phyloP scores from a whole-genome alignment of 805 yeast genomes.

The Candida awuae region DNA sequence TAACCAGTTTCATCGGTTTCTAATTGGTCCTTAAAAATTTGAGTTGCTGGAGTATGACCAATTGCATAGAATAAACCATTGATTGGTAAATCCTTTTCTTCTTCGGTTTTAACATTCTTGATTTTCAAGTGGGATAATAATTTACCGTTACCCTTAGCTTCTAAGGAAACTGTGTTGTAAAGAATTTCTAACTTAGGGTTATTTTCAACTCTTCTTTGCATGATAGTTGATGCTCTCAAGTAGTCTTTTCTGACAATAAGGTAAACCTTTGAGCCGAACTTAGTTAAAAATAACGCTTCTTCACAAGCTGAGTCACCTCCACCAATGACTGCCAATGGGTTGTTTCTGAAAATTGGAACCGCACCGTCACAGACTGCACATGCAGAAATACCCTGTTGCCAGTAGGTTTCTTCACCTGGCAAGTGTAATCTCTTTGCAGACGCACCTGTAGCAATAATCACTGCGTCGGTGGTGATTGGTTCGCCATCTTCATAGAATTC shows the following conservation, averaged over 20 bases:
- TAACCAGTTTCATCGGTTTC: constrained; percentile 86
- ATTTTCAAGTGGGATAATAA: constrained; percentile 57
- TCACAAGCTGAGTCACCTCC: constrained; percentile 99
- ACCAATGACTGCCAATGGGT: constrained; percentile 95
- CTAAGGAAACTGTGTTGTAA: constrained; percentile 76
- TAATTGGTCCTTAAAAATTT: constrained; percentile 66
- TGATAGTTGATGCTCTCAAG: constrained; percentile 90
- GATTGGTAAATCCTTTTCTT: constrained; percentile 60
- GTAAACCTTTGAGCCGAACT: constrained; percentile 94
- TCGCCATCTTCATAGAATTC: constrained; percentile 90
- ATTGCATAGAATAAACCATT: constrained; percentile 96
- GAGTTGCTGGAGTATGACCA: constrained; percentile 95
- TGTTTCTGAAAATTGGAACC: constrained; percentile 95
- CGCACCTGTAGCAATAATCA: constrained; percentile 95
- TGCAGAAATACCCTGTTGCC: constrained; percentile 99
- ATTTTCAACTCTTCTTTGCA: constrained; percentile 85
- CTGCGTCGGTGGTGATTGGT: constrained; percentile 88
- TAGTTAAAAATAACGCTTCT: constrained; percentile 94
- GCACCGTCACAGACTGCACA: constrained; percentile 99
- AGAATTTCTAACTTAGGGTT: constrained; percentile 87
- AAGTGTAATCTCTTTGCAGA: constrained; percentile 89
- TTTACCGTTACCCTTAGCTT: constrained; percentile 93
- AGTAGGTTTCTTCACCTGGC: constrained; percentile 95
- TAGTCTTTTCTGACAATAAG: constrained; percentile 90
- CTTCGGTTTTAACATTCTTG: constrained; percentile 65